Percentiles rank a stretch among this genome's conserved stretches.
Evolutionary conservation across 768 basidiomycete species (phyloP).

Genomic region (Amanita molliuscula): DNA sequence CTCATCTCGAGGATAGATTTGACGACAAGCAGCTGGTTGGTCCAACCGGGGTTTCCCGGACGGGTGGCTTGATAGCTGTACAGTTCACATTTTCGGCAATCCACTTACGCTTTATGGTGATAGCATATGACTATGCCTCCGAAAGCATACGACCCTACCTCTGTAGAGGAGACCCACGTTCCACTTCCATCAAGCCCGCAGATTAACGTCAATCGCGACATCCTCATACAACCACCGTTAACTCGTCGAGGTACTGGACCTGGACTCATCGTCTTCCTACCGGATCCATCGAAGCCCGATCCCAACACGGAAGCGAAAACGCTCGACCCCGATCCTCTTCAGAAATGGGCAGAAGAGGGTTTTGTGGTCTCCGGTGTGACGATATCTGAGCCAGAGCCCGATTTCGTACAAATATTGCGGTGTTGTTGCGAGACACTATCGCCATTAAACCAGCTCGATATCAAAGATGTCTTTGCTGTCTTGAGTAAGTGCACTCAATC

Average conservation of each 20-base stretch:
- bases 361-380: conserved; percentile 34
- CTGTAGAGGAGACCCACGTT: conserved; percentile 28
- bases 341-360: conserved; percentile 48
- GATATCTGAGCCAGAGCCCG: conserved; percentile 10
- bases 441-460: conserved; percentile 25
- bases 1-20: conserved; percentile 46
- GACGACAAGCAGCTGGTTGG: conserved; percentile 18
- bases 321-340: conserved; percentile 37
- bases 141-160: conserved; percentile 25
- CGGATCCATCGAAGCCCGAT: conserved; percentile 17
- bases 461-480: conserved; percentile 33
- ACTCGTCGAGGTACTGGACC: conserved; percentile 39
- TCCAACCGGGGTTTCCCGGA: conserved; percentile 24
- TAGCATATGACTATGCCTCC: conserved; percentile 10
- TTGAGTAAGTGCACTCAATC: conserved; percentile 21
- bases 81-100: conserved; percentile 15
- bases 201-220: conserved; percentile 17
- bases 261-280: conserved; percentile 34
- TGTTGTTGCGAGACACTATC: conserved; percentile 25
- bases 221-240: conserved; percentile 35
- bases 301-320: conserved; percentile 17
- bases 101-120: not conserved
- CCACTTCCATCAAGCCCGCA: conserved; percentile 31
- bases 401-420: conserved; percentile 19
- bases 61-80: conserved; percentile 31